Base-by-base conservation (phyloP, 352 stramenopile species). In the Globisporangium solare region DNA sequence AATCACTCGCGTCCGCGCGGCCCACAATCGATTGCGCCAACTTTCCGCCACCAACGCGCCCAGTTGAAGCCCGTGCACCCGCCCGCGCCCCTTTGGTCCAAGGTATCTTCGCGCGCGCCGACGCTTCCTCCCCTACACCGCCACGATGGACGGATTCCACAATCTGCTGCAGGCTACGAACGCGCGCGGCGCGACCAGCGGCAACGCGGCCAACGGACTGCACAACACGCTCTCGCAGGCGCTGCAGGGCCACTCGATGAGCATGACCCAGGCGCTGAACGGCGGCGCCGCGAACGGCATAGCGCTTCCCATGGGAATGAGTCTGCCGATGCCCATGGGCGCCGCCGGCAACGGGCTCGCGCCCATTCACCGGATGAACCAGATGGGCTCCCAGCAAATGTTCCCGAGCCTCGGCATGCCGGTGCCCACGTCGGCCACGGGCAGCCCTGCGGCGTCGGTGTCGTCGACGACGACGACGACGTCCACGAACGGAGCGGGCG, bases 131-230 rank as follows among this genome's bases (percentile, higher is more conserved):
- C n/a, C n/a, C n/a, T n/a, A n/a, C n/a, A n/a, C n/a, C n/a, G n/a
- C n/a, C n/a, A n/a, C n/a, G n/a, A n/a, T 91, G 81, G 79, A 91
- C 63, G 73, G 73, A 45, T 89, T 91, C 64, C 77, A 91, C 58
- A 91, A 91, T 62, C 61, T 91, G 31, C 67, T 91, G 46, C 78
- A 91, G 56, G 76, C 80, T 12, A 69, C 73, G 13, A 81, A 74
- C 65, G 67, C 81, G 47, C 81, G 78, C 47, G 45, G 22, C 22
- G 55, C 22, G n/a, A 57, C 55, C 51, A 63, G 21, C 31, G 54
- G 47, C 56, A 20, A 67, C 31, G 60, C 68, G 0, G 7, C 27
- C 27, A 42, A 71, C 37, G 62, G 61, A 0, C 67, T 70, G 0
- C 56, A 65, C 1, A 61, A 56, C 1, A 78, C 67, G 15, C 64